These are phyloP conservation scores for Trichopus zeylanicus DNA, from an alignment of 116 monocot genomes.

Conservation along the genomic window DNA sequence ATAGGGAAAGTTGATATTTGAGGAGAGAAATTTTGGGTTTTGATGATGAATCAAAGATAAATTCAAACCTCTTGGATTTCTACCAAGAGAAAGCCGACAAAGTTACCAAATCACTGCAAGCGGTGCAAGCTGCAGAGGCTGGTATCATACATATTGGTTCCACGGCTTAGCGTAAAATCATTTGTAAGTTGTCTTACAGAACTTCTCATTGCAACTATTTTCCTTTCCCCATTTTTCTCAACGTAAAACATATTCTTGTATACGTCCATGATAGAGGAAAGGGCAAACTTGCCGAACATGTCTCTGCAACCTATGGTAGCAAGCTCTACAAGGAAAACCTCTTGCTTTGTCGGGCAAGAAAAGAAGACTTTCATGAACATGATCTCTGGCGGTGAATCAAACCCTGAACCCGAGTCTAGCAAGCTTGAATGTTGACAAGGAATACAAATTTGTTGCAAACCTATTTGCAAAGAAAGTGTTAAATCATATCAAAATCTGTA, in stretches of 20 bases:
- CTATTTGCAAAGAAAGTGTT: background rate
- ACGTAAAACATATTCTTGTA: background rate
- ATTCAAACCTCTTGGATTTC: too few species aligned
- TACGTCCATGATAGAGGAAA: constrained; percentile 81
- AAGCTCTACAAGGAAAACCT: constrained; percentile 66
- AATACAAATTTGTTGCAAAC: background rate
- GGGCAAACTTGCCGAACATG: constrained; percentile 65
- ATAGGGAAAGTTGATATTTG: too few species aligned
- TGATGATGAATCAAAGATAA: too few species aligned
- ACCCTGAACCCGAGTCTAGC: constrained; percentile 10
- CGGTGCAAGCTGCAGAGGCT: constrained; percentile 75
- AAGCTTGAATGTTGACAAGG: constrained; percentile 14
- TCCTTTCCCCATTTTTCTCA: background rate
- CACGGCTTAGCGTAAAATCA: constrained; percentile 50
- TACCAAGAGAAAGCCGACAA: constrained; percentile 81
- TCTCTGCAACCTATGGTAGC: constrained; percentile 50
- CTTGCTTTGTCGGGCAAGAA: constrained; percentile 43
- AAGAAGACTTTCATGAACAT: constrained; percentile 47
- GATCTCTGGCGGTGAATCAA: constrained; percentile 23
- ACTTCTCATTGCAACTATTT: background rate
- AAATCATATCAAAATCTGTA: background rate
- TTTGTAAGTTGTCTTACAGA: constrained; percentile 42
- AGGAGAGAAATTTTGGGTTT: too few species aligned
- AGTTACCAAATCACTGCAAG: constrained; percentile 76
- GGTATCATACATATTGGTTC: constrained; percentile 73